Conservation (phyloP, 257 asterid genomes). For the Lithospermum erythrorhizon region DNA sequence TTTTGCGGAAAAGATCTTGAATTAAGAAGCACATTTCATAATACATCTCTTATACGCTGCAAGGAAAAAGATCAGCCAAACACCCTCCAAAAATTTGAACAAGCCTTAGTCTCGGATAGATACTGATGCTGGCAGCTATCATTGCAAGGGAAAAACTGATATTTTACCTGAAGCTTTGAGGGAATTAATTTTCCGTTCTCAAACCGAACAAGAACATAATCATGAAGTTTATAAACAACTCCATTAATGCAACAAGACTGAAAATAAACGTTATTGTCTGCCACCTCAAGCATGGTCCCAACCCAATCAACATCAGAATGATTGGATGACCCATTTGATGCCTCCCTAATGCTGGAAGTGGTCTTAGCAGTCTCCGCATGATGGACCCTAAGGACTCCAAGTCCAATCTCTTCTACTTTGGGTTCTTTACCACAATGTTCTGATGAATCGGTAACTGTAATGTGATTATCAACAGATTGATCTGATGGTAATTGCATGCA, state of each 20-base stretch:
- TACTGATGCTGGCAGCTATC: neutral
- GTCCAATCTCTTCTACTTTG: slow-evolving; percentile 23
- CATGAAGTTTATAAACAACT: slow-evolving; percentile 41
- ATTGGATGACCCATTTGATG: slow-evolving; percentile 25
- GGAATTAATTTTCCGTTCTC: slow-evolving; percentile 52
- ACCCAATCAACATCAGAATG: slow-evolving; percentile 53
- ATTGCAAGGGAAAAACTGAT: neutral
- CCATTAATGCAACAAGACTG: slow-evolving; percentile 65
- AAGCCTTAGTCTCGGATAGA: neutral
- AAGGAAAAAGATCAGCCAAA: too few relatives aligned
- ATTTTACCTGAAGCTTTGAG: slow-evolving; percentile 69
- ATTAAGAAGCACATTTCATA: too few relatives aligned
- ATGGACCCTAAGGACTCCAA: slow-evolving; percentile 26
- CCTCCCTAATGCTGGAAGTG: slow-evolving; percentile 23
- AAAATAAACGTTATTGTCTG: slow-evolving; percentile 54
- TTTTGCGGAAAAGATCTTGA: too few relatives aligned
- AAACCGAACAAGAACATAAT: slow-evolving; percentile 58
- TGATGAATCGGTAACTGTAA: slow-evolving; percentile 11
- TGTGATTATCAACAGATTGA: slow-evolving; percentile 27
- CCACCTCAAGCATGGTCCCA: slow-evolving; percentile 42
- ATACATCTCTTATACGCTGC: too few relatives aligned
- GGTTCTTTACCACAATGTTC: slow-evolving; percentile 19
- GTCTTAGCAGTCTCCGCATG: slow-evolving; percentile 29
- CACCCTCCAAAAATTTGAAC: too few relatives aligned
- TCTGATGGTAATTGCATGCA: slow-evolving; percentile 22